Conservation (phyloP, 352 stramenopile genomes). For the Hyphochytrium catenoides region DNA sequence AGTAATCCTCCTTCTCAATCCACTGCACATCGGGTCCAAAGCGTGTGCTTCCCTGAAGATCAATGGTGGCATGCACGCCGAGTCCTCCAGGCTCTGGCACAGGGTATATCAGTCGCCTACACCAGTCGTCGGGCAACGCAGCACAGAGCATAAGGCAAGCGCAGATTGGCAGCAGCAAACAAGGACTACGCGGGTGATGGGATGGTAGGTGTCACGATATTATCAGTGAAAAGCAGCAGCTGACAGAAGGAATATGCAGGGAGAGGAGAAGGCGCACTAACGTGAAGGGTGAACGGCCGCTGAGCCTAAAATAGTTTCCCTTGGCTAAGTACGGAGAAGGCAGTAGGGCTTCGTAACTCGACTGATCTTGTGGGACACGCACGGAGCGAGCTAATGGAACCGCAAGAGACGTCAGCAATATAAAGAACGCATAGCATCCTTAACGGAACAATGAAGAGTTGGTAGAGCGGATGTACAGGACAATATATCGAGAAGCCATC, state of each 20-base stretch:
- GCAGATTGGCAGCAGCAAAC: not conserved
- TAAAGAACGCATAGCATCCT: conserved; percentile 38
- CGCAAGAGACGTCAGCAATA: conserved; percentile 14
- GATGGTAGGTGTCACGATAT: too few species aligned
- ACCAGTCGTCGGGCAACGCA: not conserved
- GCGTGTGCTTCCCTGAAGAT: conserved; percentile 64
- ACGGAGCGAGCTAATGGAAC: not conserved
- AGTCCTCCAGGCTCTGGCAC: conserved; percentile 79
- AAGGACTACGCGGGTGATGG: not conserved
- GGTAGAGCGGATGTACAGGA: too few species aligned
- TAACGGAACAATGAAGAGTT: too few species aligned
- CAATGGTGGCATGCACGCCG: conserved; percentile 85
- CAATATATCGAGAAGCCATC: too few species aligned
- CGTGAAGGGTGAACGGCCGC: conserved; percentile 24
- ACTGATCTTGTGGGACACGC: not conserved
- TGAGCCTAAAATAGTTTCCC: conserved; percentile 84
- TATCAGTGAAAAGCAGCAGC: too few species aligned
- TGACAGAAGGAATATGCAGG: too few species aligned
- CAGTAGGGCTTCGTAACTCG: not conserved
- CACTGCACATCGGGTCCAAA: conserved; percentile 94
- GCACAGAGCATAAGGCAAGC: not conserved
- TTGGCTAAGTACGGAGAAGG: conserved; percentile 65
- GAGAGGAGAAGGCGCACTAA: too few species aligned
- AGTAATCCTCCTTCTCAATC: conserved; percentile 63
- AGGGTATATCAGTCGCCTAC: conserved; percentile 78